Base-by-base conservation (phyloP, 169 alveolate species). In the Toxoplasma gondii region DNA sequence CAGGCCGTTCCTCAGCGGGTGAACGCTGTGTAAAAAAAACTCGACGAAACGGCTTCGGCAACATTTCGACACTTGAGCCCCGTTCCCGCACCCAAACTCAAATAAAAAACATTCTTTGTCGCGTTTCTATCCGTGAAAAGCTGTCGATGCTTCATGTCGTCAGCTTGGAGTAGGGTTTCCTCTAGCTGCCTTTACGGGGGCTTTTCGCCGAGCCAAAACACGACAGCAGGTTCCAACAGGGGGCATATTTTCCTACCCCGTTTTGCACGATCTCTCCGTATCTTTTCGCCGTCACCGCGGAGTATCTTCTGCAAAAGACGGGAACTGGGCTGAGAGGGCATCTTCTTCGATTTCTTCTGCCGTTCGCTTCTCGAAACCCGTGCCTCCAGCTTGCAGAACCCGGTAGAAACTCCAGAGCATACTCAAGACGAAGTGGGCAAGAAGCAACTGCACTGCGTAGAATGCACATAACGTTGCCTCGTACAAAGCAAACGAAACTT, bases 361-460 rank as follows among this genome's bases (percentile, higher is more conserved):
- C 12, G 93, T 49, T 78, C 87, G 86, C 64, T 31, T 41, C 64
- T 93, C 95, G 45, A 93, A 93, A 24, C 92, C 91, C 7, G 95
- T 93, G 27, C 95, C 95, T 0, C 95, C 95, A 39, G 91, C 95
- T 93, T 93, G 95, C 70, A 93, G 91, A 34, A 93, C 93, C 29
- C 95, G 93, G 86, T 93, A 93, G 67, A 93, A 93, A 39, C 95
- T 93, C 95, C 95, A 93, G 31, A 93, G 93, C 82, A 93, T 80
- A 43, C 93, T 64, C 38, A 93, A 84, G 74, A 44, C 82, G 91
- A 86, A 49, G 58, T 93, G 93, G 38, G 93, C 81, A n/a, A 93
- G 54, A 24, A 87, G 86, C 74, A 93, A 81, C 34, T 86, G 93
- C 49, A 82, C 24, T 12, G 39, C 67, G 90, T 82, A 82, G 41